Evolutionary conservation across 768 basidiomycete genomes (phyloP), one percentile per base, ranked within the genome.

Genomic region (Coprinopsis sp.): DNA sequence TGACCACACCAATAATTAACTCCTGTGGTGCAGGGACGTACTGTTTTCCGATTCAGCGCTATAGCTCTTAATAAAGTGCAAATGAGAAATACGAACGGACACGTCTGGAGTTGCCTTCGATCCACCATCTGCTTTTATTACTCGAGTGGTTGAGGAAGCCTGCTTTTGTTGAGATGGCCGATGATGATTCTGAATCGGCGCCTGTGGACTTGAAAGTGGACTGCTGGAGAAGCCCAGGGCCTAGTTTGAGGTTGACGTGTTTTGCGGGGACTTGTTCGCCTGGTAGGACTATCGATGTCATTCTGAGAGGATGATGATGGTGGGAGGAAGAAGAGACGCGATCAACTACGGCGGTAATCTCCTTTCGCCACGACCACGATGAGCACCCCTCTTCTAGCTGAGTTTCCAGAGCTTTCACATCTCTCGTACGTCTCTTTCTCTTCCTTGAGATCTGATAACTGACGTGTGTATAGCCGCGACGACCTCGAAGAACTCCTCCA

Each of bases 21-120:
- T 98, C 95, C 53, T 91, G 88, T 5, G 85, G 65, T 23, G 91
- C 91, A 37, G 94, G 91, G 27, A 91, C 77, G 67, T 98, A 98
- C 94, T 97, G 31, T 44, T 12, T 44, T 56, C 40, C 41, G 24
- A 52, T 22, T 44, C 40, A 31, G 43, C 18, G 21, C 41, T 31
- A 50, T 49, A 44, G 29, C 14, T 13, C 45, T 27, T 25, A 57
- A 37, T 28, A 25, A 18, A 22, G 28, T 19, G 12, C 36, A 48
- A 39, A 37, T 6, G 46, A 38, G 16, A 53, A 33, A 16, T 18
- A 50, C 29, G 47, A 50, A 78, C 89, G 60, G 56, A 95, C 94
- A 57, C 94, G 82, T 58, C 83, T 76, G 31, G 87, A 81, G 58
- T 88, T 90, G 47, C 78, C 76, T 55, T 98, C 94, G 7, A 97